These are phyloP conservation scores for Boletus tylopilopsis DNA, from an alignment of 768 basidiomycete species.

Conservation along the genomic window DNA sequence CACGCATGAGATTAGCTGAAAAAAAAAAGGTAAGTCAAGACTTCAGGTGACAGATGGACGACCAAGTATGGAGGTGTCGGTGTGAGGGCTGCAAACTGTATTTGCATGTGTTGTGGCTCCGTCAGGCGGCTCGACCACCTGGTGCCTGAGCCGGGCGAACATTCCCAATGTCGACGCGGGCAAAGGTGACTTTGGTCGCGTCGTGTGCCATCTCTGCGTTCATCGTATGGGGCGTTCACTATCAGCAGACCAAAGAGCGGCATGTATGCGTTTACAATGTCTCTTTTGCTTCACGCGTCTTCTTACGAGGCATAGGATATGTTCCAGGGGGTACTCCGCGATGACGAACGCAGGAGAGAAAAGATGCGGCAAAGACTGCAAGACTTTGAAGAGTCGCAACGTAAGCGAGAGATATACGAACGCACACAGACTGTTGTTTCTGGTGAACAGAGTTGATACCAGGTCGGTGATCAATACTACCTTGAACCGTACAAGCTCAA, in stretches of 20 bases:
- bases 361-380: slow-evolving; percentile 68
- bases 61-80: slow-evolving; percentile 7
- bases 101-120: slow-evolving; percentile 41
- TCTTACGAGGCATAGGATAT: slow-evolving; percentile 56
- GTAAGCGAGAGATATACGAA: slow-evolving; percentile 67
- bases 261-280: slow-evolving; percentile 50
- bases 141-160: slow-evolving; percentile 17
- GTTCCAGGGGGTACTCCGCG: slow-evolving; percentile 86
- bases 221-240: slow-evolving; percentile 89
- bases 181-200: slow-evolving; percentile 70
- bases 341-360: slow-evolving; percentile 75
- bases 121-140: not conserved
- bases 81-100: slow-evolving; percentile 17
- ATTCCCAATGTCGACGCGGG: slow-evolving; percentile 54
- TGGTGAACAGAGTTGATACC: slow-evolving; percentile 11
- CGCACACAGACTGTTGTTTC: slow-evolving; percentile 36
- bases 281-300: not conserved
- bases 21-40: slow-evolving; percentile 1
- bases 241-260: slow-evolving; percentile 77
- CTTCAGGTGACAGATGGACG: not conserved
- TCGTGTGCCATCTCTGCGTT: slow-evolving; percentile 61
- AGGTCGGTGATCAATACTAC: slow-evolving; percentile 4
- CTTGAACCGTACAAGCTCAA: too few relatives aligned
- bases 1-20: slow-evolving; percentile 19
- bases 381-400: slow-evolving; percentile 56